A percentile compares a stretch with the other conserved stretches of the same genome.
Conservation (phyloP, 2,329 filamentous ascomycete species). For the Escovopsis sp. region DNA sequence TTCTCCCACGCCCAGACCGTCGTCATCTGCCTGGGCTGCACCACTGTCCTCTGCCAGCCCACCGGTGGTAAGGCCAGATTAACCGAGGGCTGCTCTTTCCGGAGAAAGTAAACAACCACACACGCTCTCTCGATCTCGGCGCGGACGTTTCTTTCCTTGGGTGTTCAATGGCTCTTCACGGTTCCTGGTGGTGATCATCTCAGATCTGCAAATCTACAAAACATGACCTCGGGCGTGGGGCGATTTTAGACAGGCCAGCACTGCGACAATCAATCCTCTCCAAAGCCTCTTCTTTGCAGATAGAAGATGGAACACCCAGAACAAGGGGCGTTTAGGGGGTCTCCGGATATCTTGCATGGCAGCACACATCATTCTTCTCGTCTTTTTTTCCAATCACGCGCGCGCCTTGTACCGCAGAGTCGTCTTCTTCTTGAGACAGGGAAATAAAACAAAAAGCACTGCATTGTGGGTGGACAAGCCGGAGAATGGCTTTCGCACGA, state of each 20-base stretch:
- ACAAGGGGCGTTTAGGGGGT: slow-evolving; percentile 59
- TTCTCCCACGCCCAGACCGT: slow-evolving; percentile 99
- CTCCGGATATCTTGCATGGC: slow-evolving; percentile 70
- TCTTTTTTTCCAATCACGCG: slow-evolving; percentile 25
- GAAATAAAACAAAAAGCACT: slow-evolving; percentile 23
- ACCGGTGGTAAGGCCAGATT: slow-evolving; percentile 98
- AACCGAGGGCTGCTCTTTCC: slow-evolving; percentile 99
- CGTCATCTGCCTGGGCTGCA: slow-evolving; percentile 99
- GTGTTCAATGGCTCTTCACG: slow-evolving; percentile 32
- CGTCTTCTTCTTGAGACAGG: slow-evolving; percentile 23
- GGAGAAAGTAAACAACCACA: slow-evolving; percentile 77
- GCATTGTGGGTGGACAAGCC: slow-evolving; percentile 39
- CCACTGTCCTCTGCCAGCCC: slow-evolving; percentile 97
- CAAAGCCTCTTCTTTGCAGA: slow-evolving; percentile 38
- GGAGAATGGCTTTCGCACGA: slow-evolving; percentile 43
- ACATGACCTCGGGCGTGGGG: slow-evolving; percentile 29
- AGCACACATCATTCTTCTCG: slow-evolving; percentile 27
- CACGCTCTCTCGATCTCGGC: too few species aligned
- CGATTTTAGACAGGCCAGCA: slow-evolving; percentile 29
- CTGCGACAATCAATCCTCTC: slow-evolving; percentile 26
- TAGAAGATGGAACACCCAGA: slow-evolving; percentile 56
- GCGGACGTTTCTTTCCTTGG: slow-evolving; percentile 30
- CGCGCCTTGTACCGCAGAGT: slow-evolving; percentile 30
- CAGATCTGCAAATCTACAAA: slow-evolving; percentile 40
- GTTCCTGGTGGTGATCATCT: slow-evolving; percentile 40